phyloP scores from a whole-genome alignment of 441 rosid species.

The Gossypium laxum region DNA sequence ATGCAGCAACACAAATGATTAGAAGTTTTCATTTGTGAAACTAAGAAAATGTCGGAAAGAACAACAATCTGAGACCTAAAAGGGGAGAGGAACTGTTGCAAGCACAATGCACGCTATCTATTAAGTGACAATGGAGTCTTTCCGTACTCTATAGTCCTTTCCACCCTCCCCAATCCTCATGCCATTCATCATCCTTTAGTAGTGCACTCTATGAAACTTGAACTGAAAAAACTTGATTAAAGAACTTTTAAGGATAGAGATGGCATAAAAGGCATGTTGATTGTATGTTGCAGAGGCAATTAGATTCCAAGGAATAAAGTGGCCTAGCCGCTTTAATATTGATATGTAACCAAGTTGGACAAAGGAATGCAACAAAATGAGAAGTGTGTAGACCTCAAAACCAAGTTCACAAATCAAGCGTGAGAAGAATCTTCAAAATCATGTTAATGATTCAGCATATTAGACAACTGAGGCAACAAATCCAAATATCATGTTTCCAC shows the following conservation, averaged over 20 bases:
- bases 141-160: not conserved
- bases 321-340: not conserved
- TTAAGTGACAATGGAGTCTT: too few species aligned
- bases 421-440: not conserved
- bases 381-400: not conserved
- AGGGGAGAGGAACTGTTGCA: too few species aligned
- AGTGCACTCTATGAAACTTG: not conserved
- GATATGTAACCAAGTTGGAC: not conserved
- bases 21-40: not conserved
- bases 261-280: not conserved
- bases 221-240: not conserved
- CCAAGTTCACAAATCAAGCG: not conserved
- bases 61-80: not conserved
- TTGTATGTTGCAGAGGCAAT: not conserved
- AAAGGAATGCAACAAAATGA: not conserved
- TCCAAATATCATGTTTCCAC: too few species aligned
- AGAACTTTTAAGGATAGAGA: not conserved
- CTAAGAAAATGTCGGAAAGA: not conserved
- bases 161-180: not conserved
- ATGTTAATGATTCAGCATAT: not conserved
- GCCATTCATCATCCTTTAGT: not conserved
- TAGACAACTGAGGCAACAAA: not conserved
- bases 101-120: too few species aligned
- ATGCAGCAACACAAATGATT: slow-evolving; percentile 7
- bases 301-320: not conserved